These are phyloP conservation scores for Phellopilus nigrolimitatus DNA, from an alignment of 1,284 basidiomycete species.

Conservation along the genomic window DNA sequence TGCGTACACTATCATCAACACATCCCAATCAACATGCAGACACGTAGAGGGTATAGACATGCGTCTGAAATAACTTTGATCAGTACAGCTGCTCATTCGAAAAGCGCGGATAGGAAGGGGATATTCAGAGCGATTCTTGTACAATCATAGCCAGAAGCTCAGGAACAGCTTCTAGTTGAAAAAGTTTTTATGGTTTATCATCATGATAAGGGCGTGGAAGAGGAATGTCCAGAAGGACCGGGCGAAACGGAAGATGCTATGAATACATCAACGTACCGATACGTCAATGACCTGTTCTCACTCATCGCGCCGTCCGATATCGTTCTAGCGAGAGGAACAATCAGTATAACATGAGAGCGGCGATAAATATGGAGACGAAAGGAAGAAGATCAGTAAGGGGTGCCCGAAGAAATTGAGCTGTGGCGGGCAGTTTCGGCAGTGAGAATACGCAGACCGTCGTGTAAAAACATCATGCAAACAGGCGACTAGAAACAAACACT, in stretches of 20 bases:
- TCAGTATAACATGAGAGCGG: neutral
- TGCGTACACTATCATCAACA: no score
- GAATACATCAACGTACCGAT: neutral
- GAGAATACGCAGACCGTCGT: conserved; percentile 85
- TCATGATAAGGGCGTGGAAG: no score
- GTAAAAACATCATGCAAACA: conserved; percentile 51
- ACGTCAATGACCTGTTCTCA: no score
- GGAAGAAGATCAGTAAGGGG: conserved; percentile 55
- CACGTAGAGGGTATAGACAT: no score
- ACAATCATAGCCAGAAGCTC: conserved; percentile 62
- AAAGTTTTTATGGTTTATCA: conserved; percentile 38
- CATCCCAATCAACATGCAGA: no score
- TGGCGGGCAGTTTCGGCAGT: conserved; percentile 86
- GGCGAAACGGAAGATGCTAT: neutral
- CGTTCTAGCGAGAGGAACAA: no score
- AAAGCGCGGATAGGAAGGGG: no score
- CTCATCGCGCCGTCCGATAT: no score
- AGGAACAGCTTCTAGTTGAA: conserved; percentile 87
- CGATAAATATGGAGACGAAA: neutral
- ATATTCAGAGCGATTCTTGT: conserved; percentile 23
- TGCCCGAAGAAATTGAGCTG: conserved; percentile 79
- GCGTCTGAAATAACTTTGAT: no score
- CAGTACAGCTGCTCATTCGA: no score
- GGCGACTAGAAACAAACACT: neutral
- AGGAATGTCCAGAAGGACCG: no score